These are phyloP conservation scores for Rhynchosporium agropyri DNA, from an alignment of 2,329 filamentous ascomycete species.

Conservation along the genomic window DNA sequence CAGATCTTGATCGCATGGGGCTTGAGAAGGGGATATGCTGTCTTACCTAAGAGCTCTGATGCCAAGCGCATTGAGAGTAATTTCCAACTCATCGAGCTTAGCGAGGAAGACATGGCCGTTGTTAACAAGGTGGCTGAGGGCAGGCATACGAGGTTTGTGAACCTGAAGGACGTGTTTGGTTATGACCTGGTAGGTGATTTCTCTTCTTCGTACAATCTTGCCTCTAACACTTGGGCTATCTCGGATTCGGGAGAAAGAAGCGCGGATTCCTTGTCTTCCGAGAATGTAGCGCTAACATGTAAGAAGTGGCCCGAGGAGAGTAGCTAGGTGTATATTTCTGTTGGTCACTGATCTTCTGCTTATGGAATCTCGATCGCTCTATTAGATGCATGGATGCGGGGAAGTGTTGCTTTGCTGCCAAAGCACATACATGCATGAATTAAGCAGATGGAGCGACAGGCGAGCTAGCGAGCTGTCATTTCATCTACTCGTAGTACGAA, in stretches of 20 bases:
- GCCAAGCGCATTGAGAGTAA: constrained; percentile 69
- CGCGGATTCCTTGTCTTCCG: too few species aligned
- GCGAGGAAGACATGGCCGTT: constrained; percentile 59
- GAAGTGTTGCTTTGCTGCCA: background rate
- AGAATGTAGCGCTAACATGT: too few species aligned
- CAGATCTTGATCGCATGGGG: constrained; percentile 74
- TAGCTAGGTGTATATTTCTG: constrained; percentile 54
- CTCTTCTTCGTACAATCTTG: too few species aligned
- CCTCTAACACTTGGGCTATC: too few species aligned
- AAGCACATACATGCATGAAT: background rate
- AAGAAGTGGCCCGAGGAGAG: constrained; percentile 58
- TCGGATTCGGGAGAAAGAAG: too few species aligned
- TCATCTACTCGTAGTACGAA: background rate
- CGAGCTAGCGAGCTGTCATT: constrained; percentile 4
- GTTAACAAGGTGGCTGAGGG: constrained; percentile 61
- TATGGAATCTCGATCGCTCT: constrained; percentile 56
- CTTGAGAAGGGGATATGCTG: constrained; percentile 54
- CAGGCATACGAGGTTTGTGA: constrained; percentile 71
- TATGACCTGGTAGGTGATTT: constrained; percentile 54
- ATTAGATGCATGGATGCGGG: background rate
- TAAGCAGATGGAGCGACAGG: background rate
- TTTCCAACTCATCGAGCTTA: constrained; percentile 64
- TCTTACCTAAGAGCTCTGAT: constrained; percentile 47
- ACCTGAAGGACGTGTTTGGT: constrained; percentile 78
- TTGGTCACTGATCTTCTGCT: constrained; percentile 59